Evolutionary conservation across 2,329 filamentous ascomycete genomes (phyloP).

Genomic region (Diaporthe citriasiana): DNA sequence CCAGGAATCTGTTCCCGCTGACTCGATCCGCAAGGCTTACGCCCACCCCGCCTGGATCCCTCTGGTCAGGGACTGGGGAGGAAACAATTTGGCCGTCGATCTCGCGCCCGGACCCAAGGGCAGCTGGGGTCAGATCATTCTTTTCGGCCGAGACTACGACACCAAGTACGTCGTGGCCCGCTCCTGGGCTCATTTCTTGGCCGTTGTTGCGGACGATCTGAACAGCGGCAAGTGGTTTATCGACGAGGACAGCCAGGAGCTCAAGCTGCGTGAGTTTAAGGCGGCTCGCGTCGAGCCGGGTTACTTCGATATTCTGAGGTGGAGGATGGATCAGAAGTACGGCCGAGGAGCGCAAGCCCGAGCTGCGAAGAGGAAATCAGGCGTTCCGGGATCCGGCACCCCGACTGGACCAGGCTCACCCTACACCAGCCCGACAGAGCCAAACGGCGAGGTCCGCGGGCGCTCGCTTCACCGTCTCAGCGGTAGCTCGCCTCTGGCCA

Average conservation of each 20-base stretch:
- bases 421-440: conserved; percentile 76
- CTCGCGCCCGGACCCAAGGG: conserved; percentile 90
- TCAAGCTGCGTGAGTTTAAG: conserved; percentile 95
- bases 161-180: conserved; percentile 97
- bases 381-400: conserved; percentile 58
- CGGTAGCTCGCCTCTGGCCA: conserved; percentile 73
- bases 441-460: conserved; percentile 73
- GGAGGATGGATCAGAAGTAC: conserved; percentile 96
- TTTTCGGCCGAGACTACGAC: conserved; percentile 97
- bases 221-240: conserved; percentile 91
- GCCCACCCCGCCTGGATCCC: conserved; percentile 97
- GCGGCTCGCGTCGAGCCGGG: conserved; percentile 88
- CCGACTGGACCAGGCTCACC: conserved; percentile 67
- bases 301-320: conserved; percentile 95
- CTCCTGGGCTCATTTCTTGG: conserved; percentile 91
- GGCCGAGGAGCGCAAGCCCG: conserved; percentile 67
- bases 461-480: conserved; percentile 79
- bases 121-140: conserved; percentile 95
- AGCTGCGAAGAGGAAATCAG: conserved; percentile 67
- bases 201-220: conserved; percentile 90
- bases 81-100: conserved; percentile 96
- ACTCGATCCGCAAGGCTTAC: conserved; percentile 91
- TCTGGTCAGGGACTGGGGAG: conserved; percentile 96
- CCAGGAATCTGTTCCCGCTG: conserved; percentile 89
- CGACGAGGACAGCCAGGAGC: conserved; percentile 90